Base-by-base conservation (phyloP, 768 basidiomycete genomes). In the Trametes punicea region DNA sequence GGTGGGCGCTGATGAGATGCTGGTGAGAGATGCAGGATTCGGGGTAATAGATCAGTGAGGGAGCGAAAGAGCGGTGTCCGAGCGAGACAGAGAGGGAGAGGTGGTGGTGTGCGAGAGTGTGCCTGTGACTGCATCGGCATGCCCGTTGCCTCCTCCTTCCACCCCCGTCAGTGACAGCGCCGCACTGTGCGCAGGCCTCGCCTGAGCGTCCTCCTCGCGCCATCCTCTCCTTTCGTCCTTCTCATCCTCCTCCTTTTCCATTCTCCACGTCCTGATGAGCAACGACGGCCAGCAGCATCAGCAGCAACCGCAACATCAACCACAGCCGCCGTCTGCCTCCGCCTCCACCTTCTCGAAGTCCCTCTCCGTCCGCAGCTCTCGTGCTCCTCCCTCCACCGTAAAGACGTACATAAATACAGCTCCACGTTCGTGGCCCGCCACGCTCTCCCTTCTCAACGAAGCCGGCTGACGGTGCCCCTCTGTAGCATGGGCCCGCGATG, bases 401-500 rank as follows among this genome's bases (percentile, higher is more conserved):
- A 72, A 77, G 56, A 77, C 77, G 1, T 82, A 90, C 56, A 73
- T 88, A 54, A 60, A 60, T 29, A 88, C 87, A 50, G 74, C 79
- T 29, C 88, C 88, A 57, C 88, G 88, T 90, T 69, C 65, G 82
- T 77, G 11, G 41, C 20, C 51, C 46, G 27, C 25, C 33, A 40
- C 42, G 23, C 44, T 48, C 49, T 38, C 42, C 27, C 34, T 20
- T 44, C 16, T 55, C 18, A 26, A 25, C 42, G 11, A 36, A 21
- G 9, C 31, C 47, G 38, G 18, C 53, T 55, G 56, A 56, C 39
- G 3, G 2, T 15, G 39, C n/a, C 4, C 25, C 33, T 21, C 18
- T 46, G 33, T 50, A 93, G 90, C 90, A 46, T 93, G 90, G 90
- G 90, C 90, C 4, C 77, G 81, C 62, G 86, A 92, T 67, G 90